Conservation (phyloP, 352 stramenopile species). For the Phytophthora meadii region DNA sequence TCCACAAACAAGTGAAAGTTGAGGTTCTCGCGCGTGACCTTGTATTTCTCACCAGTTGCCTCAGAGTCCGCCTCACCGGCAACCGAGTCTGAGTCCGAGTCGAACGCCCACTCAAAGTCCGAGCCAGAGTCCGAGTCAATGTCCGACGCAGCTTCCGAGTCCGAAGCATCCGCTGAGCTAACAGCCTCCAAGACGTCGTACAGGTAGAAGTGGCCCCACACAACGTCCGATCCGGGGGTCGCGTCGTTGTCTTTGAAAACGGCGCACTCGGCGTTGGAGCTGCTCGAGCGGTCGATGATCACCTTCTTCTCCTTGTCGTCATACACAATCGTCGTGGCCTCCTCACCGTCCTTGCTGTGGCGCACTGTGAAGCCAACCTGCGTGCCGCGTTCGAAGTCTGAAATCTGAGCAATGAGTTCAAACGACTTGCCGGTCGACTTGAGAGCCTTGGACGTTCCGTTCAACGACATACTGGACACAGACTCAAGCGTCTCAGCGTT, state of each 20-base stretch:
- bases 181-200: conserved; percentile 38
- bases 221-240: conserved; percentile 35
- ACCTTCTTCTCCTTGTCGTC: conserved; percentile 62
- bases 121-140: conserved; percentile 3
- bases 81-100: conserved; percentile 14
- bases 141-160: conserved; percentile 7
- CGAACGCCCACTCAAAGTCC: background rate
- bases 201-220: conserved; percentile 60
- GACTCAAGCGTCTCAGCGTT: conserved; percentile 45
- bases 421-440: conserved; percentile 60
- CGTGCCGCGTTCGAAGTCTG: conserved; percentile 47
- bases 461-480: conserved; percentile 35
- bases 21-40: conserved; percentile 52
- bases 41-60: conserved; percentile 26
- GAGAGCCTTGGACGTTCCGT: conserved; percentile 40
- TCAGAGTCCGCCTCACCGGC: conserved; percentile 10
- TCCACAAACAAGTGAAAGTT: conserved; percentile 69
- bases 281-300: conserved; percentile 55
- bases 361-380: conserved; percentile 70
- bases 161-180: conserved; percentile 2
- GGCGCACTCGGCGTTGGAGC: conserved; percentile 48
- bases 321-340: conserved; percentile 70
- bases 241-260: conserved; percentile 45
- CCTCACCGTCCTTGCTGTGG: conserved; percentile 46
- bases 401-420: conserved; percentile 54